Evolutionary conservation across 2,329 filamentous ascomycete species (phyloP), one percentile per base, ranked within the genome.

Genomic region (Colletotrichum chrysophilum): DNA sequence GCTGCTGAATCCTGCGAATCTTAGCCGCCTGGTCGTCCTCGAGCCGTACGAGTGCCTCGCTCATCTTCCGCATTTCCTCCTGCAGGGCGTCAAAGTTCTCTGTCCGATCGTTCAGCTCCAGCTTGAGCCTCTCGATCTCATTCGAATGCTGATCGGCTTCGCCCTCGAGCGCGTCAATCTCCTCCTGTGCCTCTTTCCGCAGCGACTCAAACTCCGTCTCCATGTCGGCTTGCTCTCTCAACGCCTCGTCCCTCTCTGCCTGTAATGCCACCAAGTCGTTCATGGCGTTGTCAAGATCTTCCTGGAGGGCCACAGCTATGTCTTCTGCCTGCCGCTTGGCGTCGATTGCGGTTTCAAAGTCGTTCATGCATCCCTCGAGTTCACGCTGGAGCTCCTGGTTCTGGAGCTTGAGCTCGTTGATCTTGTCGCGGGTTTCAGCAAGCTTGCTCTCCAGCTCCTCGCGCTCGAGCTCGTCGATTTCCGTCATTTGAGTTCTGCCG

Each of bases 71-170:
- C 93, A 99, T 97, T 87, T 98, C 97, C 75, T 94, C 93, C 82
- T 98, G 96, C 69, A 99, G 87, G n/a, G 95, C 94, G 78, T 94
- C 93, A 84, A 98, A 96, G 82, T 97, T 97, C 81, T 98, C 96
- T 14, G 93, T 93, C 68, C 94, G 92, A 77, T 95, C 94, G 76
- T 92, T 91, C 16, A 98, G 86, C 55, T 97, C 95, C 16, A 91
- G 88, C 73, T 94, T 91, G 30, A 97, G 85, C 16, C 92, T 91
- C 78, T 94, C 90, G 56, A 93, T 91, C 79, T 96, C 94, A 7
- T 92, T 90, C 60, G 91, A 91, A 76, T 94, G 93, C 80, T 94
- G 90, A 70, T 96, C 94, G 6, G 93, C 89, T 76, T 97, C 94
- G 13, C 89, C 91, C 38, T 96, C 92, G 55, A 96, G 86, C 1